These are phyloP conservation scores for Striga hermonthica DNA, from an alignment of 305 asterid genomes.

Conservation along the genomic window DNA sequence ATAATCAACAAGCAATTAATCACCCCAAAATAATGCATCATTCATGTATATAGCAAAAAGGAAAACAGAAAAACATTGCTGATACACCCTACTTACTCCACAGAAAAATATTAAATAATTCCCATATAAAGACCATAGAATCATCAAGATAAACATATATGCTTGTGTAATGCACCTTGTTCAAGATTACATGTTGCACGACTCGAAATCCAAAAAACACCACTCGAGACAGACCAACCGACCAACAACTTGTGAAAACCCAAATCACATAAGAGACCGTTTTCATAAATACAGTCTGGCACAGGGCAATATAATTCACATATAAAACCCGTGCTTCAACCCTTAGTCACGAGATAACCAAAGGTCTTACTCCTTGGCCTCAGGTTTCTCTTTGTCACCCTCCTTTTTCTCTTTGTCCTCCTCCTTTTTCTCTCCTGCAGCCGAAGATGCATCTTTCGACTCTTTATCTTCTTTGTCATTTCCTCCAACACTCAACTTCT, in stretches of 20 bases:
- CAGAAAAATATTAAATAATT: too few relatives aligned
- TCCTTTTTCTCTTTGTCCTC: conserved; percentile 33
- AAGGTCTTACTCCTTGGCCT: conserved; percentile 35
- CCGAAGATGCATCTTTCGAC: conserved; percentile 32
- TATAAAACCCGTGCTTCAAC: conserved; percentile 35
- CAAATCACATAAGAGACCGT: conserved; percentile 30
- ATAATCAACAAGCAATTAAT: too few relatives aligned
- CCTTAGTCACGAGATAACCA: conserved; percentile 31
- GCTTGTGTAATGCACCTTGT: conserved; percentile 33
- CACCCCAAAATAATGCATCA: not conserved
- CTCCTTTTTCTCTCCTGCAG: conserved; percentile 36
- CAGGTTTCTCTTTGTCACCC: conserved; percentile 38
- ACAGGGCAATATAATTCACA: conserved; percentile 30
- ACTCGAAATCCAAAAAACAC: conserved; percentile 4
- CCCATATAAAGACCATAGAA: not conserved
- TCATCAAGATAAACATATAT: conserved; percentile 14
- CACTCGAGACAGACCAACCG: conserved; percentile 27
- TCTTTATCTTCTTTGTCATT: conserved; percentile 44
- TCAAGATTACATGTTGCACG: conserved; percentile 25
- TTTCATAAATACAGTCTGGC: conserved; percentile 26
- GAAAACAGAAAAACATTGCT: too few relatives aligned
- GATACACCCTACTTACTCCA: too few relatives aligned
- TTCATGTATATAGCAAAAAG: not conserved
- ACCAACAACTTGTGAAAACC: conserved; percentile 28
- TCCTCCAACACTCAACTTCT: conserved; percentile 50